A percentile compares a stretch with the other conserved stretches of the same genome.
These are phyloP conservation scores for Canna indica DNA, from an alignment of 176 grass and related monocot species.

Conservation along the genomic window DNA sequence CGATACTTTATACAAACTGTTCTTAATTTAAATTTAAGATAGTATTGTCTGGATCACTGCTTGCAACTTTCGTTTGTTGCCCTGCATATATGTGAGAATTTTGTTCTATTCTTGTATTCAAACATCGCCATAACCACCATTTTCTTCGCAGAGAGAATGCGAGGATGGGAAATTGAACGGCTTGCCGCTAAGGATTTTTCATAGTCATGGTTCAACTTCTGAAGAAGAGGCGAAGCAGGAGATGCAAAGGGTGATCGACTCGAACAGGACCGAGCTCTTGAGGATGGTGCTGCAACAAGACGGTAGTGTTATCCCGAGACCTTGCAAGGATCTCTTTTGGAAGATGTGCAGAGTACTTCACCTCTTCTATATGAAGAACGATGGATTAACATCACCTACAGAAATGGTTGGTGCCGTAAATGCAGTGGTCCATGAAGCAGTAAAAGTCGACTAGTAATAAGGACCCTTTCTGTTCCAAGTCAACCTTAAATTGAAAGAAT, in stretches of 20 bases:
- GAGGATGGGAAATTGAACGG: slow-evolving; percentile 53
- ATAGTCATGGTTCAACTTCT: slow-evolving; percentile 30
- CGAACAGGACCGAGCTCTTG: slow-evolving; percentile 37
- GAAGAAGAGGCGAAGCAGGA: slow-evolving; percentile 26
- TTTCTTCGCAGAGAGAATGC: slow-evolving; percentile 38
- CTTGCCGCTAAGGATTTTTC: slow-evolving; percentile 28
- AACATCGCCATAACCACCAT: too few relatives aligned
- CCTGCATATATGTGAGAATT: too few relatives aligned
- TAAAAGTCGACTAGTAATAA: background rate
- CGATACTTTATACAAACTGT: background rate
- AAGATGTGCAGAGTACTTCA: slow-evolving; percentile 66
- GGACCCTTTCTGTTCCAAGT: background rate
- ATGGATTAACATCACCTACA: slow-evolving; percentile 63
- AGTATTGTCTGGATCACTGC: too few relatives aligned
- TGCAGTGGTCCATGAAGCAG: slow-evolving; percentile 41
- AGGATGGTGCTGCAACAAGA: slow-evolving; percentile 37
- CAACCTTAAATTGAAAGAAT: background rate
- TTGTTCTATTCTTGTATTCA: too few relatives aligned
- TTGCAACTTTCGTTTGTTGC: too few relatives aligned
- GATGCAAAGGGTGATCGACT: slow-evolving; percentile 20
- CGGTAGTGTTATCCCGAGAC: slow-evolving; percentile 37
- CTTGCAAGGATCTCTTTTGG: slow-evolving; percentile 85
- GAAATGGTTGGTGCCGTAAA: slow-evolving; percentile 61
- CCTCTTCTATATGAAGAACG: slow-evolving; percentile 61
- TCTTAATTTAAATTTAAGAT: too few relatives aligned